These are phyloP conservation scores for Pseudogymnoascus sp. DNA, from an alignment of 2,329 filamentous ascomycete species.

Conservation along the genomic window DNA sequence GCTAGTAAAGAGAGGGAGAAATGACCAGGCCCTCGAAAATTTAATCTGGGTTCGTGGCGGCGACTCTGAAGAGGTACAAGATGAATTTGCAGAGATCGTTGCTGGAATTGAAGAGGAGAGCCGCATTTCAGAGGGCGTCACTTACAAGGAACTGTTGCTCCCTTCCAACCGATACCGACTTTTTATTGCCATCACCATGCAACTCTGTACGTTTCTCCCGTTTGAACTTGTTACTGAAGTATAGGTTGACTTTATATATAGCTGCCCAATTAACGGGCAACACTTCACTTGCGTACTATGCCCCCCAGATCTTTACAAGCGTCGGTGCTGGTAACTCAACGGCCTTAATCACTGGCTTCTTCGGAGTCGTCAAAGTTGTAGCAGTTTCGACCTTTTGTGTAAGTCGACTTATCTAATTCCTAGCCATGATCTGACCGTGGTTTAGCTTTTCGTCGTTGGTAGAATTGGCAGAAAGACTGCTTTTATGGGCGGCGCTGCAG, in stretches of 20 bases:
- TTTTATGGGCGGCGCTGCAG: constrained; percentile 39
- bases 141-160: constrained; percentile 40
- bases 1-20: constrained; percentile 40
- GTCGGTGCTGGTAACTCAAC: constrained; percentile 42
- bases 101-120: constrained; percentile 42
- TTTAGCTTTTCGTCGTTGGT: constrained; percentile 43
- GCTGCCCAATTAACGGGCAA: constrained; percentile 42
- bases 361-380: constrained; percentile 45
- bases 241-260: neutral
- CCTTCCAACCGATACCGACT: constrained; percentile 42
- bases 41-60: constrained; percentile 47
- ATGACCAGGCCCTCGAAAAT: constrained; percentile 40
- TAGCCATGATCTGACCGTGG: constrained; percentile 18
- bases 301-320: constrained; percentile 44
- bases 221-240: neutral
- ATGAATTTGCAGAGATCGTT: constrained; percentile 38
- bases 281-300: constrained; percentile 46
- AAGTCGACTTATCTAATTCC: neutral
- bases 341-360: constrained; percentile 46
- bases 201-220: constrained; percentile 33
- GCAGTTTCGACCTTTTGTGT: constrained; percentile 30
- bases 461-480: constrained; percentile 40
- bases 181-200: constrained; percentile 41
- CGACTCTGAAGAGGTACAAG: constrained; percentile 30
- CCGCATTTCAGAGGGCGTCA: constrained; percentile 38